These are phyloP conservation scores for Euphrasia arctica DNA, from an alignment of 305 asterid genomes.

Conservation along the genomic window DNA sequence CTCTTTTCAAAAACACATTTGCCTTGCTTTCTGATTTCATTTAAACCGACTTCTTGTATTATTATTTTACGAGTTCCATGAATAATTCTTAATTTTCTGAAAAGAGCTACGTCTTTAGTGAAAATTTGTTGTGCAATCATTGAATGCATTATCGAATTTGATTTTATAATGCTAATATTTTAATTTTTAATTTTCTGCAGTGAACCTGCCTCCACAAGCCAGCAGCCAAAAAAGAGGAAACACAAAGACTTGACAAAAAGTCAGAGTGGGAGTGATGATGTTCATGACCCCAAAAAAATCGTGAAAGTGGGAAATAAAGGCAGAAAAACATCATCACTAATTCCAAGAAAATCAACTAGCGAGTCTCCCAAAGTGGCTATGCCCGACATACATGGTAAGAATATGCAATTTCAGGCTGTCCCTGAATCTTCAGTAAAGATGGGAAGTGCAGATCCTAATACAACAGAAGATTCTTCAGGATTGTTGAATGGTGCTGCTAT, in stretches of 20 bases:
- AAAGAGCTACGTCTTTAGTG: not conserved
- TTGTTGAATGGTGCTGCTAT: constrained; percentile 37
- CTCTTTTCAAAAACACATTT: constrained; percentile 7
- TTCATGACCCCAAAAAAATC: constrained; percentile 45
- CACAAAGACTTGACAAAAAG: constrained; percentile 64
- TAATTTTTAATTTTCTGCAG: constrained; percentile 34
- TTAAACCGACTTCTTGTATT: constrained; percentile 7
- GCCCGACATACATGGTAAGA: constrained; percentile 38
- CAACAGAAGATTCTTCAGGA: constrained; percentile 33
- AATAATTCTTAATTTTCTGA: constrained; percentile 1
- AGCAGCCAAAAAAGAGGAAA: constrained; percentile 82
- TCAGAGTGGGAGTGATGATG: constrained; percentile 46
- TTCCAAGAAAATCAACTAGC: constrained; percentile 37
- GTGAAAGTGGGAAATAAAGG: constrained; percentile 64
- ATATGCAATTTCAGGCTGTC: constrained; percentile 34
- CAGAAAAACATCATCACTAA: constrained; percentile 48
- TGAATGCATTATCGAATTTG: constrained; percentile 13
- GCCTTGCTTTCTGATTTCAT: constrained; percentile 12
- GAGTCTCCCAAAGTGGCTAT: constrained; percentile 35
- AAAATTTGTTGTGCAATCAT: not conserved
- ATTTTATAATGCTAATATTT: not conserved
- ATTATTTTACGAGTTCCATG: constrained; percentile 8
- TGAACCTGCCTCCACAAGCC: constrained; percentile 58
- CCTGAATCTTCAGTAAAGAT: constrained; percentile 41
- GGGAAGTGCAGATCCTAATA: constrained; percentile 40